Evolutionary conservation across 768 basidiomycete genomes (phyloP).

Genomic region (Chiua virens): DNA sequence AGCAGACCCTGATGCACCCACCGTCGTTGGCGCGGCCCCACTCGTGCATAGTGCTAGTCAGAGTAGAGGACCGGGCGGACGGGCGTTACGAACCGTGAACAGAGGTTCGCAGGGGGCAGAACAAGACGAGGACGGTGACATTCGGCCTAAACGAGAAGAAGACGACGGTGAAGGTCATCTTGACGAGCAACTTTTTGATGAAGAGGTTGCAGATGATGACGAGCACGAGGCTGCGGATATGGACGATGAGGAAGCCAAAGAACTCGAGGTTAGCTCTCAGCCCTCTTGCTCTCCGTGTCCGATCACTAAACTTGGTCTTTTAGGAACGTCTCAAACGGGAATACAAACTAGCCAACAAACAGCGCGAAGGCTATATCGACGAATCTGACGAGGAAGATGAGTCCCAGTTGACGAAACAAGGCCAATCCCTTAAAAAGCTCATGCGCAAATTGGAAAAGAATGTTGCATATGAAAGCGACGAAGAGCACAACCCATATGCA

Average conservation of each 20-base stretch:
- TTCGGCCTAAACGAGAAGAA: slow-evolving; percentile 59
- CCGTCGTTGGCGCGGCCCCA: slow-evolving; percentile 41
- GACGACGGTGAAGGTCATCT: slow-evolving; percentile 75
- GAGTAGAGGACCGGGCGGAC: slow-evolving; percentile 69
- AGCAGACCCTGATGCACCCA: slow-evolving; percentile 52
- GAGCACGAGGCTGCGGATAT: slow-evolving; percentile 72
- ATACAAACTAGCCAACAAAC: slow-evolving; percentile 76
- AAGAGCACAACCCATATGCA: slow-evolving; percentile 78
- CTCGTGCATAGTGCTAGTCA: slow-evolving; percentile 50
- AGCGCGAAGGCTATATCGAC: slow-evolving; percentile 65
- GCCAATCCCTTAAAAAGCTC: slow-evolving; percentile 82
- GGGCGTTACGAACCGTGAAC: slow-evolving; percentile 66
- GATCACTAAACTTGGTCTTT: background rate
- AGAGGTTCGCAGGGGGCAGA: slow-evolving; percentile 60
- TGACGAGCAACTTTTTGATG: slow-evolving; percentile 82
- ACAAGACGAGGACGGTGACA: slow-evolving; percentile 65
- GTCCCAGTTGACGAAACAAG: slow-evolving; percentile 62
- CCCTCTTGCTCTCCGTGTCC: background rate
- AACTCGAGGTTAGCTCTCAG: slow-evolving; percentile 61
- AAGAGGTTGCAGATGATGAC: slow-evolving; percentile 86
- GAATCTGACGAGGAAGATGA: slow-evolving; percentile 74
- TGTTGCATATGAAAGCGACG: slow-evolving; percentile 78
- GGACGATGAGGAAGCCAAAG: slow-evolving; percentile 84
- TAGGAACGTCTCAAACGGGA: slow-evolving; percentile 85
- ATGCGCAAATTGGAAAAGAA: slow-evolving; percentile 84